Base-by-base conservation (phyloP, 2,329 filamentous ascomycete genomes). In the Gyromitra esculenta region DNA sequence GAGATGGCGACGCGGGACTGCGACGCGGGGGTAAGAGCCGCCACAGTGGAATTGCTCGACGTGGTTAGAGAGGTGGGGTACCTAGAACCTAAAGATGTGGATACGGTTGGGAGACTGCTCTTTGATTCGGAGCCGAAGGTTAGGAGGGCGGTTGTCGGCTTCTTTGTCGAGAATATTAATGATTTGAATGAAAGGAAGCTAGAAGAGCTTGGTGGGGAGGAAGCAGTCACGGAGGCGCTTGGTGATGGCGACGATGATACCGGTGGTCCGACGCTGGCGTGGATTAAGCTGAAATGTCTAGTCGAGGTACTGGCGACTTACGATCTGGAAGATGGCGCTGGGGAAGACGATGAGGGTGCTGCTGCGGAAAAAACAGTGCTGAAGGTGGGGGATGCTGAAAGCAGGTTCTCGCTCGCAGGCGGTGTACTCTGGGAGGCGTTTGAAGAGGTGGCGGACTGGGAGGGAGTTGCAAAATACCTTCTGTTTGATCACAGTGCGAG, bases 261-360 rank as follows among this genome's bases (percentile, higher is more conserved):
- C 77, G 90, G 92, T 68, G 89, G 89, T 1, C 92, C 94, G 1
- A 90, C 92, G 77, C 86, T 90, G 59, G 91, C 92, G 78, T 99
- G 96, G 96, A 89, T 98, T 81, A 93, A 92, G 82, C 89, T 96
- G 82, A 99, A 98, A 84, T 95, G 92, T 79, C 86, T 99, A 13
- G 92, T 92, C 1, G 93, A 97, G 83, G 91, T 92, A 9, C 86
- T 99, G 35, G 88, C 92, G 41, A 88, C 89, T 8, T 98, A 97
- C 81, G 93, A 97, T 82, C 86, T 88, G 5, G 90, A 92, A 80
- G 73, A 75, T 67, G 78, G 75, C 18, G 65, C 71, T 4, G 86
- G 90, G 56, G 86, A 88, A 65, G 87, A 89, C 50, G 86, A 88
- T 66, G 87, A 89, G 54, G 81, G 83, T 73, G 84, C 85, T 15